These are phyloP conservation scores for Parasarocladium wereldwijsianum DNA, from an alignment of 2,329 filamentous ascomycete species.

Conservation along the genomic window DNA sequence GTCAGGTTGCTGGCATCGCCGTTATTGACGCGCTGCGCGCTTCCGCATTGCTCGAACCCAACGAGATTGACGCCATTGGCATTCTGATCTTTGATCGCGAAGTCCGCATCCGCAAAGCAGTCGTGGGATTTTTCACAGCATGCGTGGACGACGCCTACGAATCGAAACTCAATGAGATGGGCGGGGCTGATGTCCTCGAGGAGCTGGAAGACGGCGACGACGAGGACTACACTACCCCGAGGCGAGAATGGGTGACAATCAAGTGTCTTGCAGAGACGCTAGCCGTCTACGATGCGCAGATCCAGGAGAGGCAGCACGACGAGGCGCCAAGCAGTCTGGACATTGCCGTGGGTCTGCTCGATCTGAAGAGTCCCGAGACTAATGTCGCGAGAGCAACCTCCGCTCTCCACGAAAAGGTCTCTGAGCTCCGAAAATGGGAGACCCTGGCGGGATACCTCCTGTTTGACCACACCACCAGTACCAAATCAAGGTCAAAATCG, in stretches of 20 bases:
- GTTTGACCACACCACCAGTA: slow-evolving; percentile 69
- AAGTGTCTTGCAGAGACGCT: slow-evolving; percentile 83
- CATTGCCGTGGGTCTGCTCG: slow-evolving; percentile 38
- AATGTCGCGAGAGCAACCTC: slow-evolving; percentile 77
- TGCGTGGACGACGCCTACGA: slow-evolving; percentile 74
- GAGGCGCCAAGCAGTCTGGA: slow-evolving; percentile 30
- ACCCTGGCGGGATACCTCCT: slow-evolving; percentile 78
- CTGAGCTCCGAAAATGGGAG: slow-evolving; percentile 77
- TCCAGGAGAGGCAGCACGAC: slow-evolving; percentile 38
- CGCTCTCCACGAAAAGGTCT: slow-evolving; percentile 67
- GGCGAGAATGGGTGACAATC: slow-evolving; percentile 75
- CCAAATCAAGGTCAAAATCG: slow-evolving; percentile 34
- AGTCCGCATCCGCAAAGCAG: slow-evolving; percentile 68
- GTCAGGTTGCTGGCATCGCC: slow-evolving; percentile 67
- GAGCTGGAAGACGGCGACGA: slow-evolving; percentile 63
- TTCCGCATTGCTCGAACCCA: slow-evolving; percentile 74
- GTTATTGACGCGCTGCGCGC: slow-evolving; percentile 71
- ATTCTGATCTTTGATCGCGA: slow-evolving; percentile 84
- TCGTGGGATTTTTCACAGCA: slow-evolving; percentile 79
- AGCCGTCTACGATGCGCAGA: slow-evolving; percentile 62
- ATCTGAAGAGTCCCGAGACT: slow-evolving; percentile 56
- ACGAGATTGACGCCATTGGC: slow-evolving; percentile 80
- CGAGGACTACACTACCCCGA: slow-evolving; percentile 62
- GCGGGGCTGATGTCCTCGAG: slow-evolving; percentile 61
- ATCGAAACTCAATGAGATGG: slow-evolving; percentile 67